Base-by-base conservation (phyloP, 768 basidiomycete species). In the Mycena maculata region DNA sequence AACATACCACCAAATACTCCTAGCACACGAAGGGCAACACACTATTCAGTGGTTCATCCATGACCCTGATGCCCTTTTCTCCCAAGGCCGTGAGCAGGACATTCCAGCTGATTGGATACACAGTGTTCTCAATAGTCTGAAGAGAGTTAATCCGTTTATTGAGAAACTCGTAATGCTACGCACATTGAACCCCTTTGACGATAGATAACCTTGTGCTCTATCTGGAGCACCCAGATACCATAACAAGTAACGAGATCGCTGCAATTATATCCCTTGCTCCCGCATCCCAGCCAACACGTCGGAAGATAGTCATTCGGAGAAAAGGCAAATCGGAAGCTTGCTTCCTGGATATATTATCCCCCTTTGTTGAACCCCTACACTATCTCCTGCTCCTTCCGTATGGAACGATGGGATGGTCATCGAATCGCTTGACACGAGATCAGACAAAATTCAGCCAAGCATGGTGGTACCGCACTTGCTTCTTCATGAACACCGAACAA, bases 401-500 rank as follows among this genome's bases (percentile, higher is more conserved):
- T 33, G 57, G 57, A 1, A 58, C 57, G 2, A 10, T 58, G 10
- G 57, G 57, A 23, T 58, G 57, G 57, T 58, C 57, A 5, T 42
- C 57, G 15, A 25, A 23, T 10, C 57, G 42, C 15, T 33, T 58
- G 44, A 58, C 27, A 8, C 1, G 8, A 6, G 22, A 58, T 5
- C n/a, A 58, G 22, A 31, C 23, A 12, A 56, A 58, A 47, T 45
- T 58, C 22, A 58, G 57, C 15, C 57, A 58, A 30, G 57, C 57
- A 4, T 8, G 57, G 22, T 58, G 57, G 57, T 58, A 58, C 23
- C 42, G 57, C 5, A 47, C 42, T 4, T 27, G 44, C n/a, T 45
- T 58, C 33, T 58, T 31, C 30, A 45, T 58, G 57, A 58, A 58
- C 33, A 42, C 57, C 30, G 57, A 58, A 33, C 57, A 58, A 20